Base-by-base conservation (phyloP, 257 asterid species). In the Schizonepeta tenuifolia region DNA sequence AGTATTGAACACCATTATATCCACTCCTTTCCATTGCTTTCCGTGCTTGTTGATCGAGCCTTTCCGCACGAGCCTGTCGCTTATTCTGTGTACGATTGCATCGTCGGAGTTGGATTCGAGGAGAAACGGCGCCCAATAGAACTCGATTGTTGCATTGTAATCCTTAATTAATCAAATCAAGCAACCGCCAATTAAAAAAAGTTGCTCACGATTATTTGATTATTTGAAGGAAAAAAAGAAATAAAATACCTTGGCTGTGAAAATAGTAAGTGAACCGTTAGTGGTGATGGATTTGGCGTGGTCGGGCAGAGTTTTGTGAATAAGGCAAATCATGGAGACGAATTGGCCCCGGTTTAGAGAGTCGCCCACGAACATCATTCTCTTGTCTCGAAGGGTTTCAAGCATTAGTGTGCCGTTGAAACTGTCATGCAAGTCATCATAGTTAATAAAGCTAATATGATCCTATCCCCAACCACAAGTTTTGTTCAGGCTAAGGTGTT, bases 351-450 rank as follows among this genome's bases (percentile, higher is more conserved):
- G 82, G 47, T 95, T 95, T 3, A 95, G 80, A 24, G 99, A 95
- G 79, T 95, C 99, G 0, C 99, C 98, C 2, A 92, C 96, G 64
- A 88, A 92, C 91, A 95, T 70, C 96, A 91, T 86, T 73, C 93
- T 78, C 85, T 88, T 95, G 70, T 86, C 90, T 33, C 96, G 78
- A 22, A 92, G 93, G 6, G 73, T 79, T 79, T 92, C 97, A 1
- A 92, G 81, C 93, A 92, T 80, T 40, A 86, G 31, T 33, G 91
- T 84, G 4, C 95, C 90, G 65, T 92, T 90, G 83, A 87, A 92
- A 60, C 97, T 92, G 87, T 65, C 22, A 58, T 13, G 24, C 43
- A 38, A 36, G 9, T 9, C 40, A 36, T 24, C 26, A 24, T n/a
- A n/a, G n/a, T n/a, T n/a, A n/a, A n/a, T n/a, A n/a, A n/a, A n/a